Percentiles rank a stretch among this genome's conserved stretches.
phyloP scores from a whole-genome alignment of 768 basidiomycete genomes.

The Cystofilobasidium ferigula region DNA sequence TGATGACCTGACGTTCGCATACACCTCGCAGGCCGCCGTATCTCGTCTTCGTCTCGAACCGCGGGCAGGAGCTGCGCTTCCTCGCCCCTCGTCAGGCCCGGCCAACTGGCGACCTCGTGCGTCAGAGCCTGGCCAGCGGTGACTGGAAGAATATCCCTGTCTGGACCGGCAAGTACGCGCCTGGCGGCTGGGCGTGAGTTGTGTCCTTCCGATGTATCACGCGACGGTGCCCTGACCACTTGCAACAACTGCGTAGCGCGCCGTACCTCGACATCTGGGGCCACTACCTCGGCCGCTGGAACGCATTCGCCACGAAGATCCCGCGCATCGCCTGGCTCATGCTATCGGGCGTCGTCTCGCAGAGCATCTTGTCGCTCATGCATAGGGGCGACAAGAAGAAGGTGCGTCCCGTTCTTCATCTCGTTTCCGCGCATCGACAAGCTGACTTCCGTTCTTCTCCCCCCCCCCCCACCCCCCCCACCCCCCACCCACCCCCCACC shows the following conservation, averaged over 20 bases:
- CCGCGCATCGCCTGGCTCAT: conserved; percentile 21
- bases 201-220: not conserved
- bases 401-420: not conserved
- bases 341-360: conserved; percentile 20
- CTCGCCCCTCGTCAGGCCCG: conserved; percentile 18
- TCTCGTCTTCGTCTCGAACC: conserved; percentile 24
- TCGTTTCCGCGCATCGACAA: not conserved
- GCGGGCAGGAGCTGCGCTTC: conserved; percentile 22
- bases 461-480: too few relatives aligned
- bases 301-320: conserved; percentile 14
- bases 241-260: not conserved
- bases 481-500: too few relatives aligned
- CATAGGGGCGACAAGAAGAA: not conserved
- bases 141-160: conserved; percentile 18
- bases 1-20: not conserved
- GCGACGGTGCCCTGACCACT: not conserved
- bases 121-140: conserved; percentile 17
- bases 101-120: conserved; percentile 10
- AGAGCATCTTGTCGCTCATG: conserved; percentile 14
- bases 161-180: conserved; percentile 16
- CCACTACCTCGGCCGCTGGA: not conserved
- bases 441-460: not conserved
- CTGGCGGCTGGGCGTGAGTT: conserved; percentile 2
- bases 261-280: conserved; percentile 6
- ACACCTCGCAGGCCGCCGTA: conserved; percentile 19